These are phyloP conservation scores for Perkinsus olseni DNA, from an alignment of 169 alveolate genomes.

Conservation along the genomic window DNA sequence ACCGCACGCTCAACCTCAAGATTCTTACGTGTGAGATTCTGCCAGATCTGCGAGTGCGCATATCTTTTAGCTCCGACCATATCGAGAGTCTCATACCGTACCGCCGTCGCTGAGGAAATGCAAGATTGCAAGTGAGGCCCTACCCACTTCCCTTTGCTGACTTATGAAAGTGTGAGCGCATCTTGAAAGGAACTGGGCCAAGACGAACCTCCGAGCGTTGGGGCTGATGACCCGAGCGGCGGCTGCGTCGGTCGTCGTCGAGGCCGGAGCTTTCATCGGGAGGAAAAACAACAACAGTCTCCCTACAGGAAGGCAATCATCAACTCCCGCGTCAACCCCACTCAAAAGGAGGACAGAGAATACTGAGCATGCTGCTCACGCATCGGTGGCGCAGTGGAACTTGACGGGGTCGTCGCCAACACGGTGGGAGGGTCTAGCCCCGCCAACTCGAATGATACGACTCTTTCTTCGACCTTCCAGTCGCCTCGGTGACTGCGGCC, in stretches of 20 bases:
- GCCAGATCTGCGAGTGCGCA: not conserved
- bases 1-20: not conserved
- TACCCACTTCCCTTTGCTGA: not conserved
- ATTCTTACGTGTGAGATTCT: not conserved
- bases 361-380: not conserved
- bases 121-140: not conserved
- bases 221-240: not conserved
- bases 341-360: too few species aligned
- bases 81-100: not conserved
- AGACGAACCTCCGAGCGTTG: not conserved
- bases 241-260: not conserved
- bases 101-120: not conserved
- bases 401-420: not conserved
- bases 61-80: not conserved
- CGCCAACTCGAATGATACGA: not conserved
- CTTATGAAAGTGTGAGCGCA: not conserved
- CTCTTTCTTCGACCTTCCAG: not conserved
- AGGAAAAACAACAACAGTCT: not conserved
- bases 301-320: not conserved
- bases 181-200: not conserved
- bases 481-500: not conserved
- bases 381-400: not conserved
- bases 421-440: not conserved
- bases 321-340: too few species aligned
- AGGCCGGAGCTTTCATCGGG: not conserved